phyloP scores from a whole-genome alignment of 441 rosid genomes.

The Corymbia citriodora region DNA sequence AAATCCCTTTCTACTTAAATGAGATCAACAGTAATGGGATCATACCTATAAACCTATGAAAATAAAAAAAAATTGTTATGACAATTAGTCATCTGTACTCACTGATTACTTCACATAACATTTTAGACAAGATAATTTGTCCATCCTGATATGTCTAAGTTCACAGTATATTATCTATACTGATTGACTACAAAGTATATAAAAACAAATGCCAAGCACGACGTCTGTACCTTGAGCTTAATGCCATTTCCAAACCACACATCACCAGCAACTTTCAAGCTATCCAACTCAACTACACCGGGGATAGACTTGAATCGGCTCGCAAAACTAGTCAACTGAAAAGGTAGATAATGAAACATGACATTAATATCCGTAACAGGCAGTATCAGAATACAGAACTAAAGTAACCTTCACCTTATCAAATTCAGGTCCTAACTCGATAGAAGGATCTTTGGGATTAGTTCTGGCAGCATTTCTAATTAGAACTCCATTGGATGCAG shows the following conservation, averaged over 20 bases:
- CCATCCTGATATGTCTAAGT: too few relatives aligned
- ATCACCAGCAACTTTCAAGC: conserved; percentile 88
- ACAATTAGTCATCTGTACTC: too few relatives aligned
- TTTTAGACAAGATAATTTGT: too few relatives aligned
- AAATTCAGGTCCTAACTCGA: conserved; percentile 57
- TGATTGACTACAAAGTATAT: neutral
- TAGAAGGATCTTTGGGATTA: conserved; percentile 39
- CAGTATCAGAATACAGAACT: neutral
- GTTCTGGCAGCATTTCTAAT: conserved; percentile 32
- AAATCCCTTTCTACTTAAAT: too few relatives aligned
- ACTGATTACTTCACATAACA: neutral
- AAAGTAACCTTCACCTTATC: conserved; percentile 30
- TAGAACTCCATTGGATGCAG: conserved; percentile 28
- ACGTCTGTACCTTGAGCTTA: conserved; percentile 65
- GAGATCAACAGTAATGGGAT: too few relatives aligned
- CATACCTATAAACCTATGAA: too few relatives aligned
- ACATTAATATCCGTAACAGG: neutral
- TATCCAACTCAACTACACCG: conserved; percentile 67
- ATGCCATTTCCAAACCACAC: conserved; percentile 78
- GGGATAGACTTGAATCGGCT: conserved; percentile 81
- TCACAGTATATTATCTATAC: too few relatives aligned
- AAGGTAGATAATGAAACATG: neutral
- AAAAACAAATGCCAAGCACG: neutral
- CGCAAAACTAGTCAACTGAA: conserved; percentile 31
- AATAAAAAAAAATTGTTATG: too few relatives aligned